Evolutionary conservation across 176 grass and related monocot genomes (phyloP).

Genomic region (Saccharum officinarum): DNA sequence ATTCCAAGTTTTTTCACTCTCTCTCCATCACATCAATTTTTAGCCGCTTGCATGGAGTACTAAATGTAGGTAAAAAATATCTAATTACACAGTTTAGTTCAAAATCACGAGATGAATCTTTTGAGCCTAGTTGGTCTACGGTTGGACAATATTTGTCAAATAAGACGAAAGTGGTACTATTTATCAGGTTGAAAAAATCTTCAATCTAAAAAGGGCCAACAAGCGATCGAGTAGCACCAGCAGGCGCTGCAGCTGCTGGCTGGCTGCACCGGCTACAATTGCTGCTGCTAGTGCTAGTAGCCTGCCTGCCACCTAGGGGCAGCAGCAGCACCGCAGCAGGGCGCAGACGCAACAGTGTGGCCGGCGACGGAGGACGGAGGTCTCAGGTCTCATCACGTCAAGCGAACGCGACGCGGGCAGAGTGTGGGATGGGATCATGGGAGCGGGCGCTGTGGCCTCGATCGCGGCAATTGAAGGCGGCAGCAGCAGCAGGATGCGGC

Average conservation of each 20-base stretch:
- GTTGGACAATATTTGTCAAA: no score
- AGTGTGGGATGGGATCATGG: neutral
- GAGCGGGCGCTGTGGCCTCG: neutral
- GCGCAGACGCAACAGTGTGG: conserved; percentile 28
- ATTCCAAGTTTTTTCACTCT: no score
- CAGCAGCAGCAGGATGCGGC: neutral
- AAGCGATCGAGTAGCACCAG: conserved; percentile 42
- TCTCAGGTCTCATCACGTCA: conserved; percentile 47
- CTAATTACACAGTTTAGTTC: no score
- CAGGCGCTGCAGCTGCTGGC: neutral
- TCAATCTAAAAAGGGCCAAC: no score
- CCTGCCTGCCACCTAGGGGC: neutral
- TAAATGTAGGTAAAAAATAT: no score
- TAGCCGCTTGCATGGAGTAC: no score
- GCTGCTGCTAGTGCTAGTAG: neutral
- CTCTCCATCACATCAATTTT: no score
- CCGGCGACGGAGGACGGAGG: neutral
- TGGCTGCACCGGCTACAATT: conserved; percentile 20
- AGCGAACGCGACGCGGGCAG: conserved; percentile 11
- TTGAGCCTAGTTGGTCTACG: no score
- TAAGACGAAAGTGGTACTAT: no score
- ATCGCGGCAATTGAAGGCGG: conserved; percentile 18
- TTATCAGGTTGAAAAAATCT: no score
- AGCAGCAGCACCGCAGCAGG: neutral
- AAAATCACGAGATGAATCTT: no score